These are phyloP conservation scores for Metschnikowia picachoensis DNA, from an alignment of 805 yeast species.

Conservation along the genomic window DNA sequence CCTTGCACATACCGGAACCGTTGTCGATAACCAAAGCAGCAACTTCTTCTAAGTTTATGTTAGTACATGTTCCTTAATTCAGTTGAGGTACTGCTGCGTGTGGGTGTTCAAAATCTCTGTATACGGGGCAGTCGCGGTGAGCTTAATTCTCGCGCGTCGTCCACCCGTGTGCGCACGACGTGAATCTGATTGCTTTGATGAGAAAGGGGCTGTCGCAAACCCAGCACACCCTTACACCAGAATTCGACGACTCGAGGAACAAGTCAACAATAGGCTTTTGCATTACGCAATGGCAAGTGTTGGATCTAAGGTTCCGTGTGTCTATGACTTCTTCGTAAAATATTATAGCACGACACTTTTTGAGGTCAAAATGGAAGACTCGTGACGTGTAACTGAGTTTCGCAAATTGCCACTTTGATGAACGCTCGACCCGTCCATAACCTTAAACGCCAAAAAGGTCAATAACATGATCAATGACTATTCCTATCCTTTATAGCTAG, in stretches of 20 bases:
- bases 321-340: too few relatives aligned
- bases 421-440: too few relatives aligned
- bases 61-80: conserved; percentile 9
- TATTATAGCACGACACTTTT: too few relatives aligned
- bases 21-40: conserved; percentile 87
- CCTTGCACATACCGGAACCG: conserved; percentile 99
- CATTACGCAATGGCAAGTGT: not conserved
- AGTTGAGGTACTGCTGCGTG: not conserved
- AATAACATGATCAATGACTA: too few relatives aligned
- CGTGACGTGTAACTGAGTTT: too few relatives aligned
- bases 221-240: conserved; percentile 13
- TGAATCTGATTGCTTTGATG: conserved; percentile 6
- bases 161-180: conserved; percentile 6
- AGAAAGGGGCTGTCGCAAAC: conserved; percentile 10
- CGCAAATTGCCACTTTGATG: too few relatives aligned
- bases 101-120: not conserved
- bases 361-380: too few relatives aligned
- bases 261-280: not conserved
- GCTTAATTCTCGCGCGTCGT: conserved; percentile 1
- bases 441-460: too few relatives aligned
- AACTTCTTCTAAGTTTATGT: conserved; percentile 40
- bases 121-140: not conserved
- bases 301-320: too few relatives aligned
- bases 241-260: conserved; percentile 2
- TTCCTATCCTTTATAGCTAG: too few relatives aligned